Conservation (phyloP, 2,329 filamentous ascomycete species). For the Pezicula rhizophila region DNA sequence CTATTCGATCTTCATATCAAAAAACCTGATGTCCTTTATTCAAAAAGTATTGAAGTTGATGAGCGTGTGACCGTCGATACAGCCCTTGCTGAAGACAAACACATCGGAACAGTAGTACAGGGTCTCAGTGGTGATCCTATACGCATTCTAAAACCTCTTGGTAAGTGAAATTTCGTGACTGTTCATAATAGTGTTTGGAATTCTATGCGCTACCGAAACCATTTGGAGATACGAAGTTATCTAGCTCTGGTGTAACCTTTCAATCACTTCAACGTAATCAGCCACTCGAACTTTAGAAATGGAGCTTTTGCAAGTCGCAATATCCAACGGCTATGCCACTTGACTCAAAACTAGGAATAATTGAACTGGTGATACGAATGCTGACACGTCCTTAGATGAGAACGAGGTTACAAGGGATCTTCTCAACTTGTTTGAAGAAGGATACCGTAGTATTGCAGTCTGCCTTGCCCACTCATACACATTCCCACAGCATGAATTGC, state of each 20-base stretch:
- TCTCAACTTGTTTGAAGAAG: constrained; percentile 33
- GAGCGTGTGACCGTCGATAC: constrained; percentile 80
- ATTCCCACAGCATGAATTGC: constrained; percentile 82
- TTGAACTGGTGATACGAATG: constrained; percentile 40
- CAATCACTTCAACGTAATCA: too few relatives aligned
- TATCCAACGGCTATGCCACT: too few relatives aligned
- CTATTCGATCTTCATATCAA: constrained; percentile 88
- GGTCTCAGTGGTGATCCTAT: constrained; percentile 22
- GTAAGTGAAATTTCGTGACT: too few relatives aligned
- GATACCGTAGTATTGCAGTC: constrained; percentile 79
- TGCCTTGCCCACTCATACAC: constrained; percentile 92
- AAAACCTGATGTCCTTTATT: constrained; percentile 83
- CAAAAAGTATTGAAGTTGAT: constrained; percentile 77
- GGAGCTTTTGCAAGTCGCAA: too few relatives aligned
- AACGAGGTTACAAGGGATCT: constrained; percentile 41
- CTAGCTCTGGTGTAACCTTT: too few relatives aligned
- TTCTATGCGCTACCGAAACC: too few relatives aligned
- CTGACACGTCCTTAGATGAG: constrained; percentile 28
- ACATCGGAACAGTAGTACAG: constrained; percentile 48
- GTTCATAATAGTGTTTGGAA: too few relatives aligned
- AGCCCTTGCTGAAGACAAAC: constrained; percentile 77
- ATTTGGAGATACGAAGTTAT: too few relatives aligned
- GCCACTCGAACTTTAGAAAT: too few relatives aligned
- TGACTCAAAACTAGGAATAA: too few relatives aligned
- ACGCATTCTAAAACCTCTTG: too few relatives aligned